Evolutionary conservation across 2,329 filamentous ascomycete genomes (phyloP).

Genomic region (Colletotrichum shisoi): DNA sequence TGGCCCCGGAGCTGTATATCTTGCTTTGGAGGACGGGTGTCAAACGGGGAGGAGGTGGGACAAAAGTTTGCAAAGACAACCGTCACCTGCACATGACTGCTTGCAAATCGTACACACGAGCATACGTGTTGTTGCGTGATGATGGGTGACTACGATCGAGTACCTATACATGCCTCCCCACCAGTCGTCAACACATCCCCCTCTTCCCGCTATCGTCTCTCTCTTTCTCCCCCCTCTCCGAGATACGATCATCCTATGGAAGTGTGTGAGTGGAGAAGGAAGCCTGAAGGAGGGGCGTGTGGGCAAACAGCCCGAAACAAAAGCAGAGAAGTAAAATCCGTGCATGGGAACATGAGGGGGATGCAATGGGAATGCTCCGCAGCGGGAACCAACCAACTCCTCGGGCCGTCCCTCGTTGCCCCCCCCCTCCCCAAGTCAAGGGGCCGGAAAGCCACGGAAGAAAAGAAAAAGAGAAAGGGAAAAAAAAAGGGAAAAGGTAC

Average conservation of each 20-base stretch:
- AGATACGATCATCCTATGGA: not conserved
- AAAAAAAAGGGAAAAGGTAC: not conserved
- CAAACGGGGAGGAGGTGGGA: too few relatives aligned
- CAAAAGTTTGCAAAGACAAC: too few relatives aligned
- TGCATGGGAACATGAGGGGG: too few relatives aligned
- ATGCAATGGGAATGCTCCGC: not conserved
- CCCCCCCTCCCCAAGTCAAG: not conserved
- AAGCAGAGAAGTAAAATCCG: too few relatives aligned
- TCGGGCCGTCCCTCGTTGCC: constrained; percentile 9
- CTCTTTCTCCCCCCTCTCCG: too few relatives aligned
- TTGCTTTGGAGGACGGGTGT: too few relatives aligned
- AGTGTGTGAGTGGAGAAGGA: not conserved
- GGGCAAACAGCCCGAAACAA: not conserved
- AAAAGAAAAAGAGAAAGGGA: constrained; percentile 7
- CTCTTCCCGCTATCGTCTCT: not conserved
- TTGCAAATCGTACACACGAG: not conserved
- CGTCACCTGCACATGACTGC: too few relatives aligned
- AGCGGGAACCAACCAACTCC: constrained; percentile 11
- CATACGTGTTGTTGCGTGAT: not conserved
- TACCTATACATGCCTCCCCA: not conserved
- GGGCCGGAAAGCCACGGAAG: not conserved
- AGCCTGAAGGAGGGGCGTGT: not conserved
- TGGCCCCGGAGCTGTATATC: too few relatives aligned
- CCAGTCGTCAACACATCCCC: not conserved
- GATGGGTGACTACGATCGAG: not conserved